Percentiles rank a stretch among this genome's conserved stretches.
Conservation (phyloP, 306 rosid genomes). For the Rosa chinensis region DNA sequence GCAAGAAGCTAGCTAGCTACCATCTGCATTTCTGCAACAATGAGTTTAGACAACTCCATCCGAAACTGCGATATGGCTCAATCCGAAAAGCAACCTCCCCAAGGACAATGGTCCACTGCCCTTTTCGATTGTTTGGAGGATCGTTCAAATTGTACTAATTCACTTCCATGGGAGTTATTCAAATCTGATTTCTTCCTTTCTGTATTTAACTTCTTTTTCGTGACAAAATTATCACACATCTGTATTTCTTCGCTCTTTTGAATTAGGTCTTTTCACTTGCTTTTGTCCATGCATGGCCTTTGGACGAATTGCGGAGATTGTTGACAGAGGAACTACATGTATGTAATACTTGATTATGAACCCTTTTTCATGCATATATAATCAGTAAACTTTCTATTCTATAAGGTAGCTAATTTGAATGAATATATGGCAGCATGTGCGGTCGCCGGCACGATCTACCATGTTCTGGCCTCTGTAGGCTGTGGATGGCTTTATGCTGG, state of each 20-base stretch:
- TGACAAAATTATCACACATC: not conserved
- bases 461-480: not conserved
- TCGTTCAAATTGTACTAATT: constrained; percentile 22
- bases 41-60: not conserved
- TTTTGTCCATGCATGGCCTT: constrained; percentile 29
- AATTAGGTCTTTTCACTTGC: constrained; percentile 19
- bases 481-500: constrained; percentile 15
- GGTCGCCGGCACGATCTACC: constrained; percentile 17
- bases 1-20: not conserved
- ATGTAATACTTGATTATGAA: not conserved
- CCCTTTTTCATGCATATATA: not conserved
- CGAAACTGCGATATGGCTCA: not conserved
- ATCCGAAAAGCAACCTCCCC: not conserved
- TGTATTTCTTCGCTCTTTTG: not conserved
- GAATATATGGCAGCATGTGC: constrained; percentile 14
- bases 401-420: not conserved
- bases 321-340: constrained; percentile 34
- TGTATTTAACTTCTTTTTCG: not conserved
- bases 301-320: constrained; percentile 31
- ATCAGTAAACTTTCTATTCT: not conserved
- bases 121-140: constrained; percentile 33
- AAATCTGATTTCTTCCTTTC: not conserved
- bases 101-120: constrained; percentile 38
- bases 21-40: not conserved
- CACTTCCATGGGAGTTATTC: not conserved